A percentile compares a stretch with the other conserved stretches of the same genome.
Conservation (phyloP, 1,284 basidiomycete species). For the Testicularia cyperi region DNA sequence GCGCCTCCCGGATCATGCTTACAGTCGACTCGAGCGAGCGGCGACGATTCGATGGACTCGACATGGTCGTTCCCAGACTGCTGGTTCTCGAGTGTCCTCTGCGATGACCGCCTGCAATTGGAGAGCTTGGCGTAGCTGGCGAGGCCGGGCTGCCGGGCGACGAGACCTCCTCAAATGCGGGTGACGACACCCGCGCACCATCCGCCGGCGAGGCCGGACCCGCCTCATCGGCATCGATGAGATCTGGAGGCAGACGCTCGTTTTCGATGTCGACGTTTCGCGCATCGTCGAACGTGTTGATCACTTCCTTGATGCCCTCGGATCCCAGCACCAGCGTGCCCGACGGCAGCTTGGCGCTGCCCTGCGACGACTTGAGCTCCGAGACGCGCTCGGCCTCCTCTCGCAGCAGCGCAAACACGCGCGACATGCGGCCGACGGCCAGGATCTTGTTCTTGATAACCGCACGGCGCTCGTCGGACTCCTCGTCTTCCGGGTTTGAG, state of each 20-base stretch:
- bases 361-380: slow-evolving; percentile 87
- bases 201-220: slow-evolving; percentile 67
- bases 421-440: slow-evolving; percentile 92
- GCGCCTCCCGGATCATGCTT: slow-evolving; percentile 75
- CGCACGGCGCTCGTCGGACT: slow-evolving; percentile 73
- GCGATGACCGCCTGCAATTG: slow-evolving; percentile 34
- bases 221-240: slow-evolving; percentile 81
- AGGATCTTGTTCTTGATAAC: slow-evolving; percentile 97
- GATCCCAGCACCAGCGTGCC: slow-evolving; percentile 84
- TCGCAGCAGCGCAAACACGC: slow-evolving; percentile 94
- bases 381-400: slow-evolving; percentile 98
- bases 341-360: slow-evolving; percentile 77
- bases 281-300: slow-evolving; percentile 90
- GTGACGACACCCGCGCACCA: slow-evolving; percentile 64
- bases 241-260: slow-evolving; percentile 80
- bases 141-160: slow-evolving; percentile 27
- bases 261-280: slow-evolving; percentile 99
- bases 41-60: slow-evolving; percentile 86
- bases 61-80: slow-evolving; percentile 93
- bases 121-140: slow-evolving; percentile 37
- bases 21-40: slow-evolving; percentile 94
- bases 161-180: slow-evolving; percentile 40
- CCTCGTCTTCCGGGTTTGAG: slow-evolving; percentile 61
- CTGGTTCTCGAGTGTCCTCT: slow-evolving; percentile 65
- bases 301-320: slow-evolving; percentile 94